Conservation (phyloP, 2,329 filamentous ascomycete species). For the Phyllosticta paracitricarpa region DNA sequence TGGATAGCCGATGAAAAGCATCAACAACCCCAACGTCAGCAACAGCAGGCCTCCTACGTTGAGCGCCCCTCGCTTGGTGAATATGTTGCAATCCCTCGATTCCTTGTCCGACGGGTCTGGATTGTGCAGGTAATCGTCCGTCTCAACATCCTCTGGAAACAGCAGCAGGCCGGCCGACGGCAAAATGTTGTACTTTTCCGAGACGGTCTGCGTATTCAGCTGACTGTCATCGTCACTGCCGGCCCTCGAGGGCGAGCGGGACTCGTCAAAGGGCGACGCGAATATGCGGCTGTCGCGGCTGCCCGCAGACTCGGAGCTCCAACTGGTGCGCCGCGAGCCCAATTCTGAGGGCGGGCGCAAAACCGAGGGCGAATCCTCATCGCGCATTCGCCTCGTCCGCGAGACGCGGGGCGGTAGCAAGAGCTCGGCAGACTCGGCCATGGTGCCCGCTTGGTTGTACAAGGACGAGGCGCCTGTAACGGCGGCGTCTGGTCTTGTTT, state of each 20-base stretch:
- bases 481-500: not conserved
- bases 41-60: constrained; percentile 55
- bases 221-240: constrained; percentile 53
- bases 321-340: constrained; percentile 55
- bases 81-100: constrained; percentile 53
- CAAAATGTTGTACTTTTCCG: constrained; percentile 63
- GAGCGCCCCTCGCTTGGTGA: constrained; percentile 51
- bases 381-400: constrained; percentile 40
- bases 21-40: constrained; percentile 50
- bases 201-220: constrained; percentile 61
- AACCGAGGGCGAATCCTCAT: constrained; percentile 36
- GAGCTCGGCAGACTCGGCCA: constrained; percentile 39
- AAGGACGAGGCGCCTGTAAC: constrained; percentile 16
- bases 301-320: constrained; percentile 48
- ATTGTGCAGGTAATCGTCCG: constrained; percentile 63
- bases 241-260: constrained; percentile 46
- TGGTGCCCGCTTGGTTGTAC: constrained; percentile 24
- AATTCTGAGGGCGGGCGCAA: constrained; percentile 42
- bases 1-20: constrained; percentile 60
- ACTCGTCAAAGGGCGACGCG: constrained; percentile 47
- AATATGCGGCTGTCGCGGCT: constrained; percentile 46
- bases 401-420: constrained; percentile 41
- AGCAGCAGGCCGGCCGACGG: constrained; percentile 56
- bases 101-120: constrained; percentile 56
- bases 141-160: constrained; percentile 63